Evolutionary conservation across 768 basidiomycete genomes (phyloP).

Genomic region (Agaricus subrufescens): DNA sequence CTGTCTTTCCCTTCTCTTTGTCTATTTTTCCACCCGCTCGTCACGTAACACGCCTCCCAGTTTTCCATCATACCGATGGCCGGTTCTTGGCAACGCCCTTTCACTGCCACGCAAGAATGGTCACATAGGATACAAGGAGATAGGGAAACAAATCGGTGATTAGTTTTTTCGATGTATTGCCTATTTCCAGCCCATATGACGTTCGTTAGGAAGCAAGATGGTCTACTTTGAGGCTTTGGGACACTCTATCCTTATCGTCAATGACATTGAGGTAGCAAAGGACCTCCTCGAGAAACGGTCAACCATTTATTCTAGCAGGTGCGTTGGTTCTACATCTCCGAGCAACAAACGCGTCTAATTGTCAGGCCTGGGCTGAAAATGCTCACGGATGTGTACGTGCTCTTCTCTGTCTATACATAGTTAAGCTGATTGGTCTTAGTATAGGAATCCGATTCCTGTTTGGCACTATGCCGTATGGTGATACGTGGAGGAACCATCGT

Average conservation of each 20-base stretch:
- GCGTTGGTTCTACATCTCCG: neutral
- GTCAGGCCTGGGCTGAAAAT: constrained; percentile 2
- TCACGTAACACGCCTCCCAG: neutral
- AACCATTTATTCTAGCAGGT: constrained; percentile 22
- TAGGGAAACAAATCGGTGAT: neutral
- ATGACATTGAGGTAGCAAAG: constrained; percentile 18
- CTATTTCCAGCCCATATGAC: neutral
- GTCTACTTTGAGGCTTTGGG: constrained; percentile 24
- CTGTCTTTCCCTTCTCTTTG: neutral
- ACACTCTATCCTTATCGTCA: constrained; percentile 21
- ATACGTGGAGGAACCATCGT: constrained; percentile 11
- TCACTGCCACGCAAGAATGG: neutral
- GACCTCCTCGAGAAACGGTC: constrained; percentile 24
- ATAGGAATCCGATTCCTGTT: constrained; percentile 5
- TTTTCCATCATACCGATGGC: neutral
- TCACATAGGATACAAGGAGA: neutral
- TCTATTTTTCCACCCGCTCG: neutral
- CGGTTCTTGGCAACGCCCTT: constrained; percentile 5
- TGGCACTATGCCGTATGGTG: constrained; percentile 10
- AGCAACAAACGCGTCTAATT: neutral
- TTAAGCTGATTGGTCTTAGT: neutral
- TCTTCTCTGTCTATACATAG: neutral
- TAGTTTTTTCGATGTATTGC: neutral
- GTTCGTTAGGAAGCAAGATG: constrained; percentile 3
- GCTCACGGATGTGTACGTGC: constrained; percentile 6